Evolutionary conservation across 2,329 filamentous ascomycete species (phyloP), one percentile per base, ranked within the genome.

Genomic region (Ilyonectria mors-panacis): DNA sequence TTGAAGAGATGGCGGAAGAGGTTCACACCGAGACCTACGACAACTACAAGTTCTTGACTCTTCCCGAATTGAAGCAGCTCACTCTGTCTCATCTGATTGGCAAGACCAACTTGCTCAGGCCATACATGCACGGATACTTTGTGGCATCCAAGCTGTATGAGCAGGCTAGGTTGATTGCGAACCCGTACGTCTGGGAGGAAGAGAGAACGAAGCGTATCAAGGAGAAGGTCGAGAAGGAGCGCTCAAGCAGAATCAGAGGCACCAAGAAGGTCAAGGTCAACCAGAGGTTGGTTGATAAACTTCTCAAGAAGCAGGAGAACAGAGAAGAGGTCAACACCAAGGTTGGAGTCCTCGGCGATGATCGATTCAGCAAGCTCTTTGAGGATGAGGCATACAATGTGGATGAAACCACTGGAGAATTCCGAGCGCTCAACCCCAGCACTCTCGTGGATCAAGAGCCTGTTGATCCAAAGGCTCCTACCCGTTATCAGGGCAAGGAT

Each of bases 71-170:
- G 59, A 93, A 93, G 75, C 89, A 92, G 39, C 88, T 99, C 72
- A 97, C 94, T 78, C 82, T 99, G 77, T 92, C 93, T 59, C 95
- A 98, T 78, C 86, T 99, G 54, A 88, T 99, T 64, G 95, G 95
- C 71, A 95, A 94, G 75, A 97, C 94, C 30, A 96, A 93, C 77
- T 84, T 98, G 21, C 85, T 99, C 45, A 89, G 95, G 50, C 96
- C 96, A 48, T 99, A 99, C 79, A 99, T 99, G 97, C 96, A 99
- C 79, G 97, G 96, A 74, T 98, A 96, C 86, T 99, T 99, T 83
- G 95, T 99, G 55, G 94, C 93, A 39, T 95, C 97, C 75, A 94
- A 95, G 77, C 83, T 99, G 28, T 98, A 99, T 80, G 97, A 99
- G 78, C 95, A 99, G 80, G 96, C 96, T 19, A 88, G 93, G 62